Evolutionary conservation across 495 filamentous ascomycete genomes (phyloP), one percentile per base, ranked within the genome.

Genomic region (Niebla homalea): DNA sequence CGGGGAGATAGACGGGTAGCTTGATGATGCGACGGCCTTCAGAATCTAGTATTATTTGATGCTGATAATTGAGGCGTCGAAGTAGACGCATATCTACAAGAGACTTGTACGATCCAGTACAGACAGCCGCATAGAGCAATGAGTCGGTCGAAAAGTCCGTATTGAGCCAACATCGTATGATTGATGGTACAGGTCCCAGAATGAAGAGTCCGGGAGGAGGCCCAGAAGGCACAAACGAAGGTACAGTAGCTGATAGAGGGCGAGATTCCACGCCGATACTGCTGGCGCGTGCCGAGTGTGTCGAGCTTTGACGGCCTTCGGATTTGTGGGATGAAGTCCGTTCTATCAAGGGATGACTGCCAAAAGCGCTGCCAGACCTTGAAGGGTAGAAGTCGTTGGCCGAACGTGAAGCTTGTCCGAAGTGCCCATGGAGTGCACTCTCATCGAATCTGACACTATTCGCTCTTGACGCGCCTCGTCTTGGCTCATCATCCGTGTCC

Each of bases 371-470:
- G 16, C 82, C 77, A 14, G 84, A 86, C 32, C 92, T 74, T 41
- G 80, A 70, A 10, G 84, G 84, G 42, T 85, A 77, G 60, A 84
- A 79, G 47, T 98, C 92, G 26, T 80, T 77, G 21, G 83, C 89
- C 47, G 85, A 79, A 23, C 89, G 79, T 54, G 79, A 83, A 39
- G 81, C 79, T 53, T 90, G 87, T 35, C 82, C 83, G 73, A 89
- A 94, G 59, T 85, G 85, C 43, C 87, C 85, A 55, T 94, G 89
- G 50, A 94, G 78, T 2, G 93, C 90, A 60, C 87, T 95, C 62
- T 96, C 89, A 61, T 98, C 92, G 59, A 98, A 98, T n/a, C 92
- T 85, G 54, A 98, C 92, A 64, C 93, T 97, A 60, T 97, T 97
- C 19, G 92, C 92, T 55, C 92, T 76, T 25, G 93, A 98, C 26